Conservation (phyloP, 805 yeast species). For the Ogataea ganodermae region DNA sequence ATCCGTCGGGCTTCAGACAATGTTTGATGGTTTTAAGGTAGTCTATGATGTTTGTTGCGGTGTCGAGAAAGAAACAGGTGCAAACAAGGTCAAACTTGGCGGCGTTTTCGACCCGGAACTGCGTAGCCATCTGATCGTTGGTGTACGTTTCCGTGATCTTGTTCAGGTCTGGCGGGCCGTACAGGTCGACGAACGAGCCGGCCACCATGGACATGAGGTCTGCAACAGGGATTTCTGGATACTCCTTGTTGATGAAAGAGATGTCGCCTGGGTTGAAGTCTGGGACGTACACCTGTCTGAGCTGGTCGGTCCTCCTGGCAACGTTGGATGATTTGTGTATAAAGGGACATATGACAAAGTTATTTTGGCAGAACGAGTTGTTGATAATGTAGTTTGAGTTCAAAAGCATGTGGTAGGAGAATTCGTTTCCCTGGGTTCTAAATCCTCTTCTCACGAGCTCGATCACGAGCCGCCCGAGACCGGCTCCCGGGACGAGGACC, state of each 20-base stretch:
- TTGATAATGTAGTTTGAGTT: slow-evolving; percentile 57
- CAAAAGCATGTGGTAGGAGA: slow-evolving; percentile 63
- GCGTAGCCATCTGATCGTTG: slow-evolving; percentile 39
- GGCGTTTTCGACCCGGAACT: slow-evolving; percentile 44
- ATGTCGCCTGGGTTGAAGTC: slow-evolving; percentile 49
- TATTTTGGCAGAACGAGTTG: slow-evolving; percentile 41
- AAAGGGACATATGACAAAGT: slow-evolving; percentile 52
- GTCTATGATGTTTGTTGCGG: slow-evolving; percentile 60
- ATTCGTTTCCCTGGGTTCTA: slow-evolving; percentile 67
- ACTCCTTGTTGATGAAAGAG: slow-evolving; percentile 33
- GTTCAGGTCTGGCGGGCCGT: slow-evolving; percentile 49
- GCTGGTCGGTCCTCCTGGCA: slow-evolving; percentile 45
- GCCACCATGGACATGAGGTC: slow-evolving; percentile 71
- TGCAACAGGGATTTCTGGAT: slow-evolving; percentile 44
- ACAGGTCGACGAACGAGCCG: slow-evolving; percentile 70
- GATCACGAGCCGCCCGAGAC: slow-evolving; percentile 58
- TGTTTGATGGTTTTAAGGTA: slow-evolving; percentile 51
- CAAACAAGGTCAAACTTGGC: slow-evolving; percentile 46
- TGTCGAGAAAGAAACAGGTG: slow-evolving; percentile 65
- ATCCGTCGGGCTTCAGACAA: slow-evolving; percentile 46
- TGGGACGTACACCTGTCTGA: slow-evolving; percentile 54
- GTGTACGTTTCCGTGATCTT: slow-evolving; percentile 39
- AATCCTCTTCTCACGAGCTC: slow-evolving; percentile 59
- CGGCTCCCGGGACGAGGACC: slow-evolving; percentile 64
- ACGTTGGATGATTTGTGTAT: slow-evolving; percentile 54